Percentiles rank a stretch among this genome's conserved stretches.
phyloP scores from a whole-genome alignment of 345 rosid genomes.

The Noccaea bulbosa region DNA sequence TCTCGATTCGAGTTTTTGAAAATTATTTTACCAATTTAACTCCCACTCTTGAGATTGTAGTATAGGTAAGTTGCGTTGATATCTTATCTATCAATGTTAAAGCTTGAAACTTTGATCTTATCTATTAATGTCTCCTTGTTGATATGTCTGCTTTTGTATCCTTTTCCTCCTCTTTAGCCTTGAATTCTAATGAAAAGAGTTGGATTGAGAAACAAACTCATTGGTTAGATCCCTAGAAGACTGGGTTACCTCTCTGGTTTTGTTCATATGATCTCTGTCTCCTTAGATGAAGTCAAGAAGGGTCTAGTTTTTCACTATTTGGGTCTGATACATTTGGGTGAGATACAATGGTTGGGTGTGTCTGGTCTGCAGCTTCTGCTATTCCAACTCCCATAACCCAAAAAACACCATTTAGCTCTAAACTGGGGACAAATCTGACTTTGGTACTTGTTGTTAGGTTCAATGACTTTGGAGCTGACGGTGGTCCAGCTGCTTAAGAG shows the following conservation, averaged over 20 bases:
- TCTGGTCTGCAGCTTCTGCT: neutral
- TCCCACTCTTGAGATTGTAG: neutral
- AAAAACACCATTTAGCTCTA: neutral
- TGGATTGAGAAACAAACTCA: neutral
- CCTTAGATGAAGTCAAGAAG: neutral
- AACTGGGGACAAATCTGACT: neutral
- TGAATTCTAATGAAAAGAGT: neutral
- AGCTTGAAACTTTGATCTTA: slow-evolving; percentile 23
- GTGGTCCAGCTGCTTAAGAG: slow-evolving; percentile 88
- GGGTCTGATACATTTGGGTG: neutral
- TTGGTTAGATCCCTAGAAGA: neutral
- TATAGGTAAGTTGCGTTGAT: neutral
- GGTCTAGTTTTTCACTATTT: neutral
- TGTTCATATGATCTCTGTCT: neutral
- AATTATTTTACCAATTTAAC: neutral
- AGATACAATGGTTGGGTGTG: neutral
- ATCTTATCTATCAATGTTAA: neutral
- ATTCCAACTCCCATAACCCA: neutral
- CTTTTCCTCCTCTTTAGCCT: neutral
- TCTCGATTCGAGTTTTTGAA: slow-evolving; percentile 4
- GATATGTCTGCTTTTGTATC: neutral
- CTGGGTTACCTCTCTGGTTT: neutral
- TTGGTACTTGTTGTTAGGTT: slow-evolving; percentile 34
- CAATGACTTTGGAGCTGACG: slow-evolving; percentile 74
- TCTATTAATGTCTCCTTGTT: slow-evolving; percentile 8